phyloP scores from a whole-genome alignment of 805 yeast species.

The Saccharomyces paradoxus region DNA sequence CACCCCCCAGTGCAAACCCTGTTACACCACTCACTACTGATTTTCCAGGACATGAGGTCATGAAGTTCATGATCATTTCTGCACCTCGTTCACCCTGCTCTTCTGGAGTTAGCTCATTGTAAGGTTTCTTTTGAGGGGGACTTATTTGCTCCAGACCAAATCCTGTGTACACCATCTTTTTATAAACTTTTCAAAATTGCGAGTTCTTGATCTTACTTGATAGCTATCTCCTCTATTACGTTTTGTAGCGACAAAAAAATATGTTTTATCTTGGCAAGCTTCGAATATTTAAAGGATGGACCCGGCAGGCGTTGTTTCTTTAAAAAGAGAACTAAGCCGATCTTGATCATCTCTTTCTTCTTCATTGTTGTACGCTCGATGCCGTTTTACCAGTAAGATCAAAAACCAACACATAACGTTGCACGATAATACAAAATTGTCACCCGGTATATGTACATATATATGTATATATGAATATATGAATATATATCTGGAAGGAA shows the following conservation, averaged over 20 bases:
- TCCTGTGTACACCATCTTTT: constrained; percentile 33
- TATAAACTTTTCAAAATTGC: background rate
- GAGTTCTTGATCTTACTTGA: background rate
- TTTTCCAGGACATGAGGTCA: constrained; percentile 94
- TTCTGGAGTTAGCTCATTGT: constrained; percentile 72
- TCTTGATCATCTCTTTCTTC: background rate
- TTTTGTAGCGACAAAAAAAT: background rate
- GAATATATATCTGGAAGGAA: too few species aligned
- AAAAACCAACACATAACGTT: background rate
- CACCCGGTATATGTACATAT: background rate
- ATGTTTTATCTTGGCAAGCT: background rate
- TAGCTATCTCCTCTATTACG: background rate
- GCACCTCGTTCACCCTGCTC: constrained; percentile 94
- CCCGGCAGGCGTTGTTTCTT: background rate
- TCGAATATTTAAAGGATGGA: background rate
- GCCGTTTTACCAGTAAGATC: background rate
- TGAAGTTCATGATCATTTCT: constrained; percentile 65
- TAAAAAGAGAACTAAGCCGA: background rate
- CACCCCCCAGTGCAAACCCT: constrained; percentile 91
- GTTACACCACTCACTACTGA: constrained; percentile 85
- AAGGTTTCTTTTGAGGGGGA: constrained; percentile 40
- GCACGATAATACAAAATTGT: background rate
- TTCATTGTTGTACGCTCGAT: background rate
- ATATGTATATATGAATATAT: too few species aligned
- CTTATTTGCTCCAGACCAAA: constrained; percentile 36